A percentile compares a stretch with the other conserved stretches of the same genome.
Conservation (phyloP, 768 basidiomycete genomes). For the Dacryopinax spathularia region DNA sequence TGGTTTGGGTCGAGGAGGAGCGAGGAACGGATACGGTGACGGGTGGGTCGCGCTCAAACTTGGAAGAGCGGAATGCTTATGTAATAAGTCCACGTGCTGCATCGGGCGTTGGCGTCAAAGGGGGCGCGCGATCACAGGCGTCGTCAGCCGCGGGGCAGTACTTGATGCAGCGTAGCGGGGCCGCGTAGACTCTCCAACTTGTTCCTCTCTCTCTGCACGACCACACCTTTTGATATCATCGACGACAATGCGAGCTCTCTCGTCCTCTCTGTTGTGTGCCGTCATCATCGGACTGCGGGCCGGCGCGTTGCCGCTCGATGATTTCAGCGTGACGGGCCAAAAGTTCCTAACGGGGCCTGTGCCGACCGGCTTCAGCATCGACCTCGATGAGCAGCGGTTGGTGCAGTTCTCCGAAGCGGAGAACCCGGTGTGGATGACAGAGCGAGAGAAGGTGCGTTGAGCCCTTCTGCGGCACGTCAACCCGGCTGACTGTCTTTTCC, state of each 20-base stretch:
- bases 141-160: too few relatives aligned
- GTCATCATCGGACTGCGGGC: background rate
- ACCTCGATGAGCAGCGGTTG: slow-evolving; percentile 56
- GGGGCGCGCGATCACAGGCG: too few relatives aligned
- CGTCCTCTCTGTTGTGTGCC: background rate
- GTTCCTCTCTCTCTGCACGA: too few relatives aligned
- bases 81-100: background rate
- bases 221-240: too few relatives aligned
- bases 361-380: slow-evolving; percentile 52
- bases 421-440: slow-evolving; percentile 66
- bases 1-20: background rate
- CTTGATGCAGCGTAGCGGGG: too few relatives aligned
- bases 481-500: slow-evolving; percentile 2
- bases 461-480: background rate
- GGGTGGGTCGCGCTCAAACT: background rate
- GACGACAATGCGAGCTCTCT: background rate
- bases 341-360: background rate
- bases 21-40: background rate
- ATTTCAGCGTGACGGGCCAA: background rate
- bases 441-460: slow-evolving; percentile 62
- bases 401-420: slow-evolving; percentile 56
- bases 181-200: too few relatives aligned
- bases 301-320: background rate
- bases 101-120: too few relatives aligned
- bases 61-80: background rate